Evolutionary conservation across 75 land plant species (phyloP), one percentile per base, ranked within the genome.

Genomic region (Sequoia sempervirens): DNA sequence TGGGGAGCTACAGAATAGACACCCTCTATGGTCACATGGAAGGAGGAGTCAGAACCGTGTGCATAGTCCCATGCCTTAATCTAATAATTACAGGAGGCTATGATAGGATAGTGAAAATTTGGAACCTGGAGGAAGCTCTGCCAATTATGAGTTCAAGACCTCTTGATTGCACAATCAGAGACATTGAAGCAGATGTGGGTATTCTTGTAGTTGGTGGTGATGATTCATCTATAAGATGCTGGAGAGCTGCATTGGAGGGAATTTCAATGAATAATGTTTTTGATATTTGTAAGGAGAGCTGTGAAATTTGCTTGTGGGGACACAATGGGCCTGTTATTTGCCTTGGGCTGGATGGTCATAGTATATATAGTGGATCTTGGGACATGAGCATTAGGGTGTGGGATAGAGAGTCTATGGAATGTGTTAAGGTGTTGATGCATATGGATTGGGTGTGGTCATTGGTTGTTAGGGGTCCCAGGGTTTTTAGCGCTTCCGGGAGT

Each of bases 391-490:
- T 96, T 12, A 88, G 94, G 18, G 80, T 96, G 10, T 96, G 95
- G 96, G 97, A 96, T 52, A 89, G 95, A 18, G 23, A 32, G 46
- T 81, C 84, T 17, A 82, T 91, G 73, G 84, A 88, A 80, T 89
- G 90, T 83, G 14, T 91, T 68, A 83, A 80, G 53, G 89, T 87
- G 26, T 86, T 97, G 88, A 83, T 86, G 85, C 97, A 97, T 85
- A 84, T 87, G 83, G 99, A 97, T 79, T 97, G 99, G 99, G 93
- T 97, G n/a, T 97, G 94, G 94, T 87, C 90, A 28, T 85, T 97
- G 83, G 88, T 84, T 38, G 92, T 93, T 40, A 91, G 89, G 82
- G 96, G 91, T 37, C 83, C 86, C 28, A 88, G 90, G 15, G 74
- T 97, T 74, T 88, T 91, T 32, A 92, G 91, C 84, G 84, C 93